phyloP scores from a whole-genome alignment of 2,329 filamentous ascomycete species.

The Capronia epimyces region DNA sequence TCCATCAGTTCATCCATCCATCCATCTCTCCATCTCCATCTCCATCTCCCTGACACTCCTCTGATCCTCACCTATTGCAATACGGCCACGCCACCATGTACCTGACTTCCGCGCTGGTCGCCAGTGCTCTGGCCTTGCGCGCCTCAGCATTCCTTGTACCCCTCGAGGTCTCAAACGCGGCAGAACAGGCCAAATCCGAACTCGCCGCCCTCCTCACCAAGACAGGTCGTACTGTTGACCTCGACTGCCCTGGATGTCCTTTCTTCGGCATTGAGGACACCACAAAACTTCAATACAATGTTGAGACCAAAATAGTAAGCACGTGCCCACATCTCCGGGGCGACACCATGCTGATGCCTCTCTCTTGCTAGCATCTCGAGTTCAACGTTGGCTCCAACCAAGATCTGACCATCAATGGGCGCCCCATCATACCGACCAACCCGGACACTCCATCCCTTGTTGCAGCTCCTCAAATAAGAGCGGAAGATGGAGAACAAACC shows the following conservation, averaged over 20 bases:
- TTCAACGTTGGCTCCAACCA: slow-evolving; percentile 18
- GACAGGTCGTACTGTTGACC: slow-evolving; percentile 16
- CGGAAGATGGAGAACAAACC: slow-evolving; percentile 35
- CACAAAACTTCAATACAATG: slow-evolving; percentile 8
- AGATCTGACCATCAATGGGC: slow-evolving; percentile 24
- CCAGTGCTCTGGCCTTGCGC: slow-evolving; percentile 18
- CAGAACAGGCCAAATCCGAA: slow-evolving; percentile 18
- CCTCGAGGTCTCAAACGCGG: slow-evolving; percentile 22
- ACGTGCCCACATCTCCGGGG: slow-evolving; percentile 1
- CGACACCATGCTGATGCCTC: slow-evolving; percentile 7
- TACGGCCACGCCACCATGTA: slow-evolving; percentile 13
- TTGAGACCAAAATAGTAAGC: slow-evolving; percentile 26
- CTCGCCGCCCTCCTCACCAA: slow-evolving; percentile 8
- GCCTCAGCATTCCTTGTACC: slow-evolving; percentile 28
- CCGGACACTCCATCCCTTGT: slow-evolving; percentile 14
- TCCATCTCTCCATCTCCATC: not conserved
- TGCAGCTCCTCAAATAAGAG: slow-evolving; percentile 22
- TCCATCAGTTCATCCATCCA: not conserved
- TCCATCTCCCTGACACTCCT: not conserved
- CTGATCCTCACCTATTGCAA: not conserved
- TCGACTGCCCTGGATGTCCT: slow-evolving; percentile 27
- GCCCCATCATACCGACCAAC: slow-evolving; percentile 17
- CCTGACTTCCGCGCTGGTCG: slow-evolving; percentile 26
- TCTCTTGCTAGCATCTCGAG: slow-evolving; percentile 20
- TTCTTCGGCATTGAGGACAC: slow-evolving; percentile 18